phyloP scores from a whole-genome alignment of 2,329 filamentous ascomycete species.

The Talaromyces funiculosus region DNA sequence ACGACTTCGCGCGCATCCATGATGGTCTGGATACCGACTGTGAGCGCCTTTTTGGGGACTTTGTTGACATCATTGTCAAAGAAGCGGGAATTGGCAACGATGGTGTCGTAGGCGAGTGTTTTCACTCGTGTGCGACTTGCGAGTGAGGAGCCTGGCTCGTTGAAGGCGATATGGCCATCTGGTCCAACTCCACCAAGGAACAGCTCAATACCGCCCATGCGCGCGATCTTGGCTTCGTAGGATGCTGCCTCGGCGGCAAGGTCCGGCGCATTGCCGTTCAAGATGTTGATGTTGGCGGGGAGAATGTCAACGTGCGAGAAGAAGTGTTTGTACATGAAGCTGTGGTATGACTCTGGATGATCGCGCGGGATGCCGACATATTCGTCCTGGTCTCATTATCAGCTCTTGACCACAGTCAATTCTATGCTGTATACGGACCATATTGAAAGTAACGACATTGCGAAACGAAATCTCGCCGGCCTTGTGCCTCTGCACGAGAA shows the following conservation, averaged over 20 bases:
- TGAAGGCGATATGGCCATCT: conserved; percentile 86
- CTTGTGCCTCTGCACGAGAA: conserved; percentile 55
- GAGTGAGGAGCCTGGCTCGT: conserved; percentile 77
- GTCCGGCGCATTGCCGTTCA: conserved; percentile 72
- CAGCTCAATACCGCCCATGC: conserved; percentile 72
- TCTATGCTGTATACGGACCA: conserved; percentile 49
- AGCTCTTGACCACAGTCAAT: neutral
- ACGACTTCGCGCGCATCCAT: conserved; percentile 76
- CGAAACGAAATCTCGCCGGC: conserved; percentile 66
- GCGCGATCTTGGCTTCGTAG: conserved; percentile 73
- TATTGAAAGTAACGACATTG: conserved; percentile 88
- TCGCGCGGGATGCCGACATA: conserved; percentile 79
- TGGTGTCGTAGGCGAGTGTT: conserved; percentile 81
- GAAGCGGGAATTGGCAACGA: conserved; percentile 78
- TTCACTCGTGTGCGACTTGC: conserved; percentile 75
- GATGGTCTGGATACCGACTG: conserved; percentile 77
- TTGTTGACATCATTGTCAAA: conserved; percentile 67
- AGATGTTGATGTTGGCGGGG: conserved; percentile 76
- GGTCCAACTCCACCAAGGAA: conserved; percentile 81
- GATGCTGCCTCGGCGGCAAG: conserved; percentile 70
- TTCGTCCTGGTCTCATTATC: conserved; percentile 60
- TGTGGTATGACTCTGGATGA: conserved; percentile 81
- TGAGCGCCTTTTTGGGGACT: conserved; percentile 77
- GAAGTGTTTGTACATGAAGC: conserved; percentile 90
- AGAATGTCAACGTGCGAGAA: conserved; percentile 80